These are phyloP conservation scores for Asterochloris sp. DNA, from an alignment of 139 green algal genomes.

Conservation along the genomic window DNA sequence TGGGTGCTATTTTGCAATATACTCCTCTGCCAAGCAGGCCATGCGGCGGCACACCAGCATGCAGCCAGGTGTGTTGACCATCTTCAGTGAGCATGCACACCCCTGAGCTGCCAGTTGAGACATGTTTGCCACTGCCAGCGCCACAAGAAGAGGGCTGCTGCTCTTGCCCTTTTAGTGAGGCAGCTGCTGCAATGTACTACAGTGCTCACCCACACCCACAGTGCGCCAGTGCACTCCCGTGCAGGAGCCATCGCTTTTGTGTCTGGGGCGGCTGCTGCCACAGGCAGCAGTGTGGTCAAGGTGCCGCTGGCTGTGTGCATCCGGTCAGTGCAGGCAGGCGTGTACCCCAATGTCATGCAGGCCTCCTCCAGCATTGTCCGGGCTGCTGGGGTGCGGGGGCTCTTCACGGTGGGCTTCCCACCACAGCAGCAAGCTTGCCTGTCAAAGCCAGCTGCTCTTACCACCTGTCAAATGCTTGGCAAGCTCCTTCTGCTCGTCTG, in stretches of 20 bases:
- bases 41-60: slow-evolving; percentile 35
- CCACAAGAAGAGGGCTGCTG: not conserved
- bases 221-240: not conserved
- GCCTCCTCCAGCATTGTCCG: slow-evolving; percentile 53
- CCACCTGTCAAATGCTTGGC: no score
- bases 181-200: not conserved
- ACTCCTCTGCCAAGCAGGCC: slow-evolving; percentile 47
- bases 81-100: no score
- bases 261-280: slow-evolving; percentile 42
- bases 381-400: slow-evolving; percentile 50
- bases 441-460: no score
- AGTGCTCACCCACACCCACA: not conserved
- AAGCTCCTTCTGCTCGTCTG: no score
- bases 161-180: not conserved
- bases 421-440: no score
- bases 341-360: slow-evolving; percentile 72
- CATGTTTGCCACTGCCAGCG: no score
- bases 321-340: slow-evolving; percentile 70
- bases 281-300: slow-evolving; percentile 65
- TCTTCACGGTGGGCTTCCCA: slow-evolving; percentile 54
- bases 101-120: no score
- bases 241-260: slow-evolving; percentile 54
- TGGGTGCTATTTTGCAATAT: slow-evolving; percentile 71
- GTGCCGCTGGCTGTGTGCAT: slow-evolving; percentile 84
- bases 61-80: slow-evolving; percentile 26